Percentiles rank a stretch among this genome's conserved stretches.
phyloP scores from a whole-genome alignment of 805 yeast species.

The Wickerhamiella kazuoi region DNA sequence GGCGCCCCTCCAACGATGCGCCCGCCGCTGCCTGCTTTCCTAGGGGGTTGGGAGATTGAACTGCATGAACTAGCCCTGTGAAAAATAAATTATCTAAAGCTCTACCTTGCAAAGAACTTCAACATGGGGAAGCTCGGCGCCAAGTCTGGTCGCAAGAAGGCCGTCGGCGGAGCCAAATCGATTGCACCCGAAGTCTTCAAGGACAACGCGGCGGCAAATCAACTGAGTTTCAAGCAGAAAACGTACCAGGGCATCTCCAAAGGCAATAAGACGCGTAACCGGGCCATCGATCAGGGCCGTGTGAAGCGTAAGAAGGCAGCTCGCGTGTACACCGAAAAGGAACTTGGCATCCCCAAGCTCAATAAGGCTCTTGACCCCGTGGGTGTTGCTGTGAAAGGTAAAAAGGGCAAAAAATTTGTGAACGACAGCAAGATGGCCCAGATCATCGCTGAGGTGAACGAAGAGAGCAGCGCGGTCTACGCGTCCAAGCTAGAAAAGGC shows the following conservation, averaged over 20 bases:
- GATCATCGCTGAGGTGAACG: constrained; percentile 65
- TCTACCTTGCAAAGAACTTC: no score
- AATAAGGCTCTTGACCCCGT: constrained; percentile 68
- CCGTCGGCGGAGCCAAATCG: constrained; percentile 10
- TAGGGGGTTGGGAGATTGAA: no score
- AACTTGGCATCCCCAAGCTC: constrained; percentile 58
- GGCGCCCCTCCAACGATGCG: no score
- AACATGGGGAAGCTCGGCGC: constrained; percentile 14
- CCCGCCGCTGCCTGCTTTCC: no score
- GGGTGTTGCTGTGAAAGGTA: constrained; percentile 68
- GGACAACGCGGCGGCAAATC: constrained; percentile 13
- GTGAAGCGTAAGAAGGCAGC: constrained; percentile 12
- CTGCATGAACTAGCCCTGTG: no score
- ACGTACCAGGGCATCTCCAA: constrained; percentile 14
- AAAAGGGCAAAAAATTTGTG: constrained; percentile 45
- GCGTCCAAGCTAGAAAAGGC: constrained; percentile 86
- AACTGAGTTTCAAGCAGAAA: constrained; percentile 12
- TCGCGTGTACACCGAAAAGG: constrained; percentile 47
- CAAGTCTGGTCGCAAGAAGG: constrained; percentile 8
- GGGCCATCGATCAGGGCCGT: constrained; percentile 9
- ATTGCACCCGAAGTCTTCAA: constrained; percentile 14
- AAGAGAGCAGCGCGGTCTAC: constrained; percentile 54
- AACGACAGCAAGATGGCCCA: constrained; percentile 58
- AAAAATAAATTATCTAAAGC: no score
- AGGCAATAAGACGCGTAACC: constrained; percentile 14